These are phyloP conservation scores for Colletotrichum acutatum DNA, from an alignment of 2,329 filamentous ascomycete genomes.

Conservation along the genomic window DNA sequence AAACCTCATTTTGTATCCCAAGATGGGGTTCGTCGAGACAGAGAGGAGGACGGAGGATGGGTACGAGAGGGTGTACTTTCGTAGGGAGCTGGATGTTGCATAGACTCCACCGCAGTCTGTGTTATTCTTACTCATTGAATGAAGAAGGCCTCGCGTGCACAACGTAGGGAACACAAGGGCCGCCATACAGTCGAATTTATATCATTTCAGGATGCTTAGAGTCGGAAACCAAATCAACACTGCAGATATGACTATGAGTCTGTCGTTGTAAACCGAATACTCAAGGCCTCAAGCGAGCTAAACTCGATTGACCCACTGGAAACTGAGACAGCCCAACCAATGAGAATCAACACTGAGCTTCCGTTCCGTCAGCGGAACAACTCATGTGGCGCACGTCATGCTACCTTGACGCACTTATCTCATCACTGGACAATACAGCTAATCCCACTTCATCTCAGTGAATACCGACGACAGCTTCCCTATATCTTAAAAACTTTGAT, in stretches of 20 bases:
- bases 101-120: neutral
- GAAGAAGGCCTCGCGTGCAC: too few relatives aligned
- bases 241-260: neutral
- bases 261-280: neutral
- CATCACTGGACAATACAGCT: neutral
- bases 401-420: neutral
- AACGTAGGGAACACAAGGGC: neutral
- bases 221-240: neutral
- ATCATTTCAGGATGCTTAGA: neutral
- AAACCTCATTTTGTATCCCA: conserved; percentile 42
- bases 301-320: neutral
- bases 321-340: neutral
- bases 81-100: conserved; percentile 38
- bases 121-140: neutral
- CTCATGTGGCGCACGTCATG: neutral
- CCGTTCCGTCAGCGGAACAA: neutral
- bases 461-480: too few relatives aligned
- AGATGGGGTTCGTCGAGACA: conserved; percentile 45
- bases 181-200: neutral
- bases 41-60: conserved; percentile 45
- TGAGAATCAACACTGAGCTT: neutral
- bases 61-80: conserved; percentile 49
- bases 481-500: too few relatives aligned
- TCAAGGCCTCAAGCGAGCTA: neutral
- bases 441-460: neutral